These are phyloP conservation scores for Saitozyma sp. DNA, from an alignment of 768 basidiomycete species.

Conservation along the genomic window DNA sequence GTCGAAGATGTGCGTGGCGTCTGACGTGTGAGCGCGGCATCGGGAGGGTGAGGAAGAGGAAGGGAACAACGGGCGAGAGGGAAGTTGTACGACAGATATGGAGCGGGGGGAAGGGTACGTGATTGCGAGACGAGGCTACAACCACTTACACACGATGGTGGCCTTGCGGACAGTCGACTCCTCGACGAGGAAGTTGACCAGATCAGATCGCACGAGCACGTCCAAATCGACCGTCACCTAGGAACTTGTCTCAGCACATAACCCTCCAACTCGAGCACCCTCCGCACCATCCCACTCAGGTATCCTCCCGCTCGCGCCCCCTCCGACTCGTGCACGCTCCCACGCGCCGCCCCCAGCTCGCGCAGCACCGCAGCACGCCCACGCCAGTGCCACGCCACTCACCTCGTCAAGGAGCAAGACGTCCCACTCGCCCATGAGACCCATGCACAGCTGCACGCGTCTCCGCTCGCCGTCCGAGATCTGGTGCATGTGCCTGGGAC, in stretches of 20 bases:
- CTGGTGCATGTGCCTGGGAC: conserved; percentile 76
- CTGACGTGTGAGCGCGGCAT: conserved; percentile 53
- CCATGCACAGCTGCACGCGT: conserved; percentile 89
- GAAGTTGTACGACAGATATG: neutral
- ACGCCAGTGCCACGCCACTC: conserved; percentile 10
- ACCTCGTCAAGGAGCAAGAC: conserved; percentile 93
- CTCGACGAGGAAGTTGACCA: conserved; percentile 80
- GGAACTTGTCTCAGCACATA: neutral
- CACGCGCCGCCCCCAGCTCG: too few relatives aligned
- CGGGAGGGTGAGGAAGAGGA: neutral
- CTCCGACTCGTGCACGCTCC: too few relatives aligned
- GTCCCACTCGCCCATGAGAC: conserved; percentile 93
- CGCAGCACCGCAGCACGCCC: too few relatives aligned
- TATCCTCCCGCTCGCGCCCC: too few relatives aligned
- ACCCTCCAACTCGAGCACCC: too few relatives aligned
- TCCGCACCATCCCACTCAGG: too few relatives aligned
- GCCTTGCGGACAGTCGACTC: conserved; percentile 79
- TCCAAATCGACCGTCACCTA: conserved; percentile 97
- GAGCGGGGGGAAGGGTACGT: neutral
- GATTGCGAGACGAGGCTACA: neutral
- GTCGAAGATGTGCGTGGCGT: conserved; percentile 97
- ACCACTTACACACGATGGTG: conserved; percentile 75
- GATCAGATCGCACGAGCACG: conserved; percentile 85
- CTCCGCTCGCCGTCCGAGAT: conserved; percentile 97
- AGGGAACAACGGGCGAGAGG: neutral